Base-by-base conservation (phyloP, 1,284 basidiomycete species). In the Cryptococcus sp. region DNA sequence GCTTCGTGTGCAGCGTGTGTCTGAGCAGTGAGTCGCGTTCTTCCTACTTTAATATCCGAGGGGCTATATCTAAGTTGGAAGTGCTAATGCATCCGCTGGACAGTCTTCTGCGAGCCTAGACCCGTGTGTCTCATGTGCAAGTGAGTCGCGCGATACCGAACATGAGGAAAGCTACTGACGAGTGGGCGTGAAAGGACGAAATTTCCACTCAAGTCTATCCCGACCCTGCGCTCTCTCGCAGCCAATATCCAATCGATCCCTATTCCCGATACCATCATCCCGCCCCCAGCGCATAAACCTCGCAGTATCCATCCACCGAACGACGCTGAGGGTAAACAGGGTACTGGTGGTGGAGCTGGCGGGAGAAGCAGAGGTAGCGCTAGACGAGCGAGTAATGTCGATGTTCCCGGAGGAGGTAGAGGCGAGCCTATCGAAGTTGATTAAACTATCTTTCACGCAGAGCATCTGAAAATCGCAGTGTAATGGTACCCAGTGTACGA, bases 1-100 rank as follows among this genome's bases (percentile, higher is more conserved):
- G 94, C 40, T 99, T 95, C 70, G 93, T 99, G 23, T 99, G 96
- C 78, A 95, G 92, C 19, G 92, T 97, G 39, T 97, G 93, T 74
- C 79, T 97, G 45, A 94, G 91, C 48, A 96, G 93, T 95, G 69
- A 63, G 89, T 84, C 45, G 22, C 54, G 20, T 25, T 25, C 6
- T 13, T 27, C 38, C 5, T 43, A 42, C 46, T 23, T 27, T 39
- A 30, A n/a, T 13, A 35, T 39, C 13, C 16, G 50, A 20, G 42
- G 8, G 8, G 2, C 2, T 22, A 22, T 19, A 15, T n/a, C 1
- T 8, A 13, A 15, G 16, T 47, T 30, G 6, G 16, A 54, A 40
- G 19, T 22, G 30, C 45, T 56, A 19, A 38, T 47, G 27, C 27
- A 43, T 48, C 50, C 55, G 43, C 40, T 53, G 54, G 54, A 20